A percentile compares a stretch with the other conserved stretches of the same genome.
Evolutionary conservation across 805 yeast genomes (phyloP).

Genomic region (Ogataea trehalophila): DNA sequence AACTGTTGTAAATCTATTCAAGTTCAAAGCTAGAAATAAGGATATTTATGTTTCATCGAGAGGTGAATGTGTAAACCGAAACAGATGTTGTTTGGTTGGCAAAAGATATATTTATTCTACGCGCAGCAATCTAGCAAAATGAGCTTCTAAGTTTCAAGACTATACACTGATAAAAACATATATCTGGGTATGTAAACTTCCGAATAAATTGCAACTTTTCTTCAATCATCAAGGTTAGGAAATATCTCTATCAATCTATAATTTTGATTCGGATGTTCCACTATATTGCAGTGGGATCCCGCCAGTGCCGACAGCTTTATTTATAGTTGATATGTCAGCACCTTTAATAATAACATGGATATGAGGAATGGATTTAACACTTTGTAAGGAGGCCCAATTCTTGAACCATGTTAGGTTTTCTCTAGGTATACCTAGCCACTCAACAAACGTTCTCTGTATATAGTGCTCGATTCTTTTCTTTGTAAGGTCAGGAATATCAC

Average conservation of each 20-base stretch:
- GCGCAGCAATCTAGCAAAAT: too few species aligned
- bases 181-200: too few species aligned
- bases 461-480: slow-evolving; percentile 39
- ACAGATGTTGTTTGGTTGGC: too few species aligned
- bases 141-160: too few species aligned
- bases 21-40: too few species aligned
- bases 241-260: background rate
- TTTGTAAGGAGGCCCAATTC: slow-evolving; percentile 65
- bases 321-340: slow-evolving; percentile 24
- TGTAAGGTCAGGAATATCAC: slow-evolving; percentile 43
- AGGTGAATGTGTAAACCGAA: too few species aligned
- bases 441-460: slow-evolving; percentile 44
- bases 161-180: too few species aligned
- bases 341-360: slow-evolving; percentile 57
- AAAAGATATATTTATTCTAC: too few species aligned
- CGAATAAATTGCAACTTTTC: too few species aligned
- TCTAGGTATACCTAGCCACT: slow-evolving; percentile 35
- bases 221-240: too few species aligned
- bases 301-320: slow-evolving; percentile 14
- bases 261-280: background rate
- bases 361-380: slow-evolving; percentile 63
- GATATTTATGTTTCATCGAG: too few species aligned
- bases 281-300: slow-evolving; percentile 15
- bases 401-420: slow-evolving; percentile 58
- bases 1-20: too few species aligned